Base-by-base conservation (phyloP, 805 yeast species). In the Lipomyces yamanashiensis region DNA sequence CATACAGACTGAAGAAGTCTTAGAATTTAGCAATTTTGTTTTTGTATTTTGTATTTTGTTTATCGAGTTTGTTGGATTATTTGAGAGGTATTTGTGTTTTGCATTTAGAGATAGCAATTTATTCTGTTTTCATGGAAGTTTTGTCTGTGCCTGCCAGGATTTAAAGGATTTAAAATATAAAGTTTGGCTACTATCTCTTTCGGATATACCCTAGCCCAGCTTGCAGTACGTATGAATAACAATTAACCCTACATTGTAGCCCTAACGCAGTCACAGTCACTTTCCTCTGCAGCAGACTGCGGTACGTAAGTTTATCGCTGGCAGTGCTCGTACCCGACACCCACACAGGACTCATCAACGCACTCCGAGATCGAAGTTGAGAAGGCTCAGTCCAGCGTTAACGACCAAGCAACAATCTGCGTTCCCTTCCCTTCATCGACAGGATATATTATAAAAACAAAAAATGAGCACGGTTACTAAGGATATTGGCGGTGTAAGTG, bases 401-500 rank as follows among this genome's bases (percentile, higher is more conserved):
- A 13, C 49, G 57, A 41, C 33, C 47, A 37, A 41, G 8, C 57
- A 23, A 13, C 49, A 41, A 33, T 49, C 17, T 15, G 39, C 33
- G 48, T 33, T 21, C 39, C 51, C 34, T 54, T 54, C 58, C 51
- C 50, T 45, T 54, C 36, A 9, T 37, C 57, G 17, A 44, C 50
- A 45, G 58, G 49, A 54, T 51, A 54, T 28, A 15, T 33, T 17
- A 44, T 44, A 54, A 37, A 34, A 51, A 40, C 17, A 44, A 58
- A 67, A 23, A 70, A 72, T 65, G 75, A 71, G 82, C 71, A 64
- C 74, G 64, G 67, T 65, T 59, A 70, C 76, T 51, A 73, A 73
- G 73, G 66, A 72, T 66, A 69, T 74, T 62, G 74, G 76, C 50
- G 76, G 76, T 58, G 75, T 72, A 72, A 70, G 63, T 53, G 36